phyloP scores from a whole-genome alignment of 2,329 filamentous ascomycete genomes.

The Exophiala xenobiotica region DNA sequence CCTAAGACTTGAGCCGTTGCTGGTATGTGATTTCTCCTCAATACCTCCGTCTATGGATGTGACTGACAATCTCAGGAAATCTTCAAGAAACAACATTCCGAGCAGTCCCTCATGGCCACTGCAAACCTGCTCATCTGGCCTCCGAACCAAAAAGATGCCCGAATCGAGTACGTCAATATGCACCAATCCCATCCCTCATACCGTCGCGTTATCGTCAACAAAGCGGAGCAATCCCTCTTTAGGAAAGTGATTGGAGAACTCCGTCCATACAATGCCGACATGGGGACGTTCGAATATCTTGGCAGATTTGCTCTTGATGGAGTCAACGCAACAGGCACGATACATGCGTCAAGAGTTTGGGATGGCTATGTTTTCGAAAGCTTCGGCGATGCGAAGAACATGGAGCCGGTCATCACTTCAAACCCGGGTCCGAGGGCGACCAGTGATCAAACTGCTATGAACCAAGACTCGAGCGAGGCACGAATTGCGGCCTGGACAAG shows the following conservation, averaged over 20 bases:
- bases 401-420: slow-evolving; percentile 21
- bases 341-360: slow-evolving; percentile 36
- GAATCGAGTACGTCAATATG: slow-evolving; percentile 18
- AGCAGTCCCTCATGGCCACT: slow-evolving; percentile 9
- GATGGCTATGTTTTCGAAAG: slow-evolving; percentile 34
- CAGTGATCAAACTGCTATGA: not conserved
- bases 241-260: slow-evolving; percentile 23
- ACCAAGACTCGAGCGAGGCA: slow-evolving; percentile 6
- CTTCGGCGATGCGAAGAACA: slow-evolving; percentile 34
- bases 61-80: slow-evolving; percentile 14
- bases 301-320: slow-evolving; percentile 6
- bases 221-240: slow-evolving; percentile 15
- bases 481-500: slow-evolving; percentile 27
- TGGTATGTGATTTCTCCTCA: slow-evolving; percentile 13
- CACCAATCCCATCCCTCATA: slow-evolving; percentile 11
- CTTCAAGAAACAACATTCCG: slow-evolving; percentile 14
- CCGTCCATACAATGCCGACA: slow-evolving; percentile 2
- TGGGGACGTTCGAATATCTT: slow-evolving; percentile 7
- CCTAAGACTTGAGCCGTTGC: slow-evolving; percentile 25
- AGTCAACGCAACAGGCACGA: slow-evolving; percentile 18
- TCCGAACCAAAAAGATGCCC: slow-evolving; percentile 10
- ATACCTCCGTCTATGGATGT: not conserved
- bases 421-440: slow-evolving; percentile 5
- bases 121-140: slow-evolving; percentile 22
- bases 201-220: slow-evolving; percentile 21